Evolutionary conservation across 805 yeast genomes (phyloP), one percentile per base, ranked within the genome.

Genomic region (Kuraishia piskuri): DNA sequence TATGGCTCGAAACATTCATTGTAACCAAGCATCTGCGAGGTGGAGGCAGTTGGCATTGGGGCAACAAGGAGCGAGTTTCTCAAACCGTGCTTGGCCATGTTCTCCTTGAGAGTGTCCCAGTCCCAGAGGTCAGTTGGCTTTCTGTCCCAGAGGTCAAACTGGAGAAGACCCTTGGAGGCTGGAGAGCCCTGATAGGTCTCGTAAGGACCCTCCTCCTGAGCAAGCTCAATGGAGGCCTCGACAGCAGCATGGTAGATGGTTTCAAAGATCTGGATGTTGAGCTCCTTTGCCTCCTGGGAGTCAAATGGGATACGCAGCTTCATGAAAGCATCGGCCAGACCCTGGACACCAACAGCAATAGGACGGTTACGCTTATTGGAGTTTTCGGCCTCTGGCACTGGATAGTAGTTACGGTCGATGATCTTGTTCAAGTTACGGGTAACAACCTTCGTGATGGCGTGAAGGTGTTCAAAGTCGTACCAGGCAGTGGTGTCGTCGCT

Each of bases 41-140:
- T 92, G 1, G 97, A 90, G 1, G 98, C 98, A 19, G 98, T 92
- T 48, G 98, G 98, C 98, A 92, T 92, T 52, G 97, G 94, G 1
- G 95, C 97, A 36, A 91, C 88, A 19, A 91, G 68, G 54, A 92
- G 71, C 3, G 97, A 92, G 73, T 92, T 92, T 64, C 97, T 76
- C 46, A 92, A 62, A 50, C 98, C 98, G 62, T 81, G 69, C 57
- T 71, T 68, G 51, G 71, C 70, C 56, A 92, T 75, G 46, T 80
- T 71, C 10, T 70, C 72, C 69, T 86, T 90, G 61, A 90, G 68
- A 6, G 68, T 57, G 58, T 80, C 87, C 98, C 98, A 92, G 61
- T 92, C 95, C n/a, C 37, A 24, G 57, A 89, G 73, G 36, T 77
- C 80, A n/a, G 87, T 70, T 25, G 98, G 97, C 54, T 83, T 79